Percentiles rank a stretch among this genome's conserved stretches.
These are phyloP conservation scores for Ciborinia camelliae DNA, from an alignment of 2,329 filamentous ascomycete genomes.

Conservation along the genomic window DNA sequence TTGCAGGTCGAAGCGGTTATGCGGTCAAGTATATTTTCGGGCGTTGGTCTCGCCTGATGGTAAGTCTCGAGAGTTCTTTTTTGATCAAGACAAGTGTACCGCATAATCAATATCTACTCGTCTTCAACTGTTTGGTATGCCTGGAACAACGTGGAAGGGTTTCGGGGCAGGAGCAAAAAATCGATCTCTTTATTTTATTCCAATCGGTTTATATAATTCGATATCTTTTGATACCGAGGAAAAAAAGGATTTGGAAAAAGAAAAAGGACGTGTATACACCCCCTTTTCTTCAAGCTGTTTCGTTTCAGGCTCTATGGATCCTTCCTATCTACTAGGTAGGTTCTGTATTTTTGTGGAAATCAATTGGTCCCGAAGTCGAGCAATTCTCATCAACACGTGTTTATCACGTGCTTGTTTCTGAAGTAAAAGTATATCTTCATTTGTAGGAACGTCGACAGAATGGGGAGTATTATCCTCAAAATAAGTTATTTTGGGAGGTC, in stretches of 20 bases:
- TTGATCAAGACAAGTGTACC: too few relatives aligned
- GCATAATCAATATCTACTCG: accelerated
- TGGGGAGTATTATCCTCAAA: background rate
- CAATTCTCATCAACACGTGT: background rate
- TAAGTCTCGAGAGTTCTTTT: too few relatives aligned
- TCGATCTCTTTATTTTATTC: too few relatives aligned
- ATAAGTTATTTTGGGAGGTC: background rate
- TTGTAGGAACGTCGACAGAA: background rate
- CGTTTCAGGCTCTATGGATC: too few relatives aligned
- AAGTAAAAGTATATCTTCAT: background rate
- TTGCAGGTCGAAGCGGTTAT: background rate
- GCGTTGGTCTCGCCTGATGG: background rate
- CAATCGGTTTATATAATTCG: too few relatives aligned
- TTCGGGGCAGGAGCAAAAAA: too few relatives aligned
- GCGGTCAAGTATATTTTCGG: background rate
- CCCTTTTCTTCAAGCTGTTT: too few relatives aligned
- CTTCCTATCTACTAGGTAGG: background rate
- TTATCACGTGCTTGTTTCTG: background rate
- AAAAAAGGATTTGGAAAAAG: too few relatives aligned
- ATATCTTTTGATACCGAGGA: too few relatives aligned
- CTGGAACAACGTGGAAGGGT: too few relatives aligned
- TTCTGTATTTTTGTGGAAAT: background rate
- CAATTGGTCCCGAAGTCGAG: background rate
- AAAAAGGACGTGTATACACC: too few relatives aligned
- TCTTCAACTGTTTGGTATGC: too few relatives aligned